Percentiles rank a stretch among this genome's conserved stretches.
These are phyloP conservation scores for Trichoderma erinaceum DNA, from an alignment of 495 filamentous ascomycete genomes.

Conservation along the genomic window DNA sequence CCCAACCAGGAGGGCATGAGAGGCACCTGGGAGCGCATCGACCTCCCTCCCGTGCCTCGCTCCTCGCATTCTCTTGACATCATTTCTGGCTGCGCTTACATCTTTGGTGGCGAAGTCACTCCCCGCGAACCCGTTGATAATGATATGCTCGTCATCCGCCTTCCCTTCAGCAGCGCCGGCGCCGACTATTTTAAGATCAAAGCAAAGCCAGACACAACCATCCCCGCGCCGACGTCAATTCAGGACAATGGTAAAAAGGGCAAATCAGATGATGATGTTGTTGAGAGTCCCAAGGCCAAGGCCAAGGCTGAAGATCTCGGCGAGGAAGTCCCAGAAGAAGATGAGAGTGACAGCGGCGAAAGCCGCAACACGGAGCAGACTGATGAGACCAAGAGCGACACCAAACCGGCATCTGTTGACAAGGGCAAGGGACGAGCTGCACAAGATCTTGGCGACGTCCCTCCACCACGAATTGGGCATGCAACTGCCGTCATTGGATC, in stretches of 20 bases:
- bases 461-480: conserved; percentile 50
- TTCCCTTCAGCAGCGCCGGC: conserved; percentile 47
- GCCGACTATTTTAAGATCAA: conserved; percentile 54
- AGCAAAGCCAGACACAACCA: conserved; percentile 28
- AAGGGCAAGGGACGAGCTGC: conserved; percentile 26
- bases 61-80: conserved; percentile 66
- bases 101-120: conserved; percentile 58
- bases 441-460: conserved; percentile 31
- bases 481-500: conserved; percentile 52
- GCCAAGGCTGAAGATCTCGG: conserved; percentile 32
- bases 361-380: neutral
- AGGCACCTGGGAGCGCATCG: conserved; percentile 54
- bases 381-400: neutral
- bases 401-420: conserved; percentile 18
- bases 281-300: conserved; percentile 27
- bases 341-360: conserved; percentile 17
- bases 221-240: conserved; percentile 21
- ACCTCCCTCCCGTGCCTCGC: conserved; percentile 50
- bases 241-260: conserved; percentile 9
- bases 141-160: conserved; percentile 58
- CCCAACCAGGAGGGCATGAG: conserved; percentile 31
- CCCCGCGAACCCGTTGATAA: conserved; percentile 56
- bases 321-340: conserved; percentile 21
- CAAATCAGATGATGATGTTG: neutral
- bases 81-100: conserved; percentile 58